Evolutionary conservation across 805 yeast genomes (phyloP).

Genomic region (Candida verbasci): DNA sequence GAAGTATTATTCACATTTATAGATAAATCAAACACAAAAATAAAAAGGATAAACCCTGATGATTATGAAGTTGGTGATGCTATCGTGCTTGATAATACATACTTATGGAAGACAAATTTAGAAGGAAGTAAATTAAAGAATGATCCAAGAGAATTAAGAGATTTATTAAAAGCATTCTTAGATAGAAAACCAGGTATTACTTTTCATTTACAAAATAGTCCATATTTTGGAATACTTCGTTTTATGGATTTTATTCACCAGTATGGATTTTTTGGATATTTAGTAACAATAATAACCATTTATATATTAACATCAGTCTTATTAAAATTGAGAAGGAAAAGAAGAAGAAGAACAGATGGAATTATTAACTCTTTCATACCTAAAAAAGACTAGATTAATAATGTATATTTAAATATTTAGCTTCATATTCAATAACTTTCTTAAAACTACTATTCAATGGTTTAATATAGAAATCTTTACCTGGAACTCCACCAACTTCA

Average conservation of each 20-base stretch:
- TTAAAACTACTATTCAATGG: slow-evolving; percentile 28
- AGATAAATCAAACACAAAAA: slow-evolving; percentile 38
- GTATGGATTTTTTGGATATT: slow-evolving; percentile 42
- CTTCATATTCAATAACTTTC: slow-evolving; percentile 33
- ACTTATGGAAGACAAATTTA: slow-evolving; percentile 28
- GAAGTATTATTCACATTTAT: slow-evolving; percentile 45
- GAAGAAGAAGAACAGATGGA: slow-evolving; percentile 11
- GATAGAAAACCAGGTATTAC: slow-evolving; percentile 15
- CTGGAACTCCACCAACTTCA: slow-evolving; percentile 39
- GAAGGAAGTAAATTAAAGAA: slow-evolving; percentile 34
- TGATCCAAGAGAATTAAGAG: slow-evolving; percentile 26
- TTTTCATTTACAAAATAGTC: slow-evolving; percentile 38
- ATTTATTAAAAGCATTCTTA: slow-evolving; percentile 37
- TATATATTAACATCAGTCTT: slow-evolving; percentile 7
- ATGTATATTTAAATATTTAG: slow-evolving; percentile 19
- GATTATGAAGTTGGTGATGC: slow-evolving; percentile 50
- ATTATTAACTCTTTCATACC: slow-evolving; percentile 17
- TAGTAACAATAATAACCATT: slow-evolving; percentile 13
- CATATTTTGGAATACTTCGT: slow-evolving; percentile 34
- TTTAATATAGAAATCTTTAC: slow-evolving; percentile 21
- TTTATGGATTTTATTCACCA: slow-evolving; percentile 43
- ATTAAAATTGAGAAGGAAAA: slow-evolving; percentile 2
- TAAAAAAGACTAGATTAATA: slow-evolving; percentile 17
- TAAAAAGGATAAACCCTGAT: slow-evolving; percentile 28
- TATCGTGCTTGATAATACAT: slow-evolving; percentile 43